These are phyloP conservation scores for Rhodofomes roseus DNA, from an alignment of 1,284 basidiomycete genomes.

Conservation along the genomic window DNA sequence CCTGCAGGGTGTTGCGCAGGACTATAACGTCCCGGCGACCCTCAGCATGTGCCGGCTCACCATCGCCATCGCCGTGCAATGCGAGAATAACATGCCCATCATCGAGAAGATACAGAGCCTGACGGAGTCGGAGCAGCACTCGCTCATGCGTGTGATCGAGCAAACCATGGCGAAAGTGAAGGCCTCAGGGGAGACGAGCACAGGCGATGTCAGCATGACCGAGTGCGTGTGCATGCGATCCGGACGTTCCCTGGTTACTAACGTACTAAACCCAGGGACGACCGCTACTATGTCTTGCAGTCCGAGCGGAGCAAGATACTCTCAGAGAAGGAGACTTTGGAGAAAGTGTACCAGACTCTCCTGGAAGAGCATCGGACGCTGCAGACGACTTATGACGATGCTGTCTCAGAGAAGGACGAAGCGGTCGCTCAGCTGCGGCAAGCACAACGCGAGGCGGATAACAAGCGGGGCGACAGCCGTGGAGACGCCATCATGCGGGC, in stretches of 20 bases:
- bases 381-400: slow-evolving; percentile 70
- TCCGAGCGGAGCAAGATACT: slow-evolving; percentile 72
- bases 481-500: slow-evolving; percentile 65
- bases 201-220: slow-evolving; percentile 61
- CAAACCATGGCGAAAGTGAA: slow-evolving; percentile 76
- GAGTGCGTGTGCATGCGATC: slow-evolving; percentile 49
- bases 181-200: slow-evolving; percentile 38
- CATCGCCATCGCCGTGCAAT: slow-evolving; percentile 91
- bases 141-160: slow-evolving; percentile 84
- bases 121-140: slow-evolving; percentile 76
- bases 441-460: slow-evolving; percentile 55
- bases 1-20: slow-evolving; percentile 79
- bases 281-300: slow-evolving; percentile 82
- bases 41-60: slow-evolving; percentile 80
- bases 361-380: slow-evolving; percentile 75
- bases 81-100: slow-evolving; percentile 78
- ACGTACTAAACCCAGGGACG: slow-evolving; percentile 49
- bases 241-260: not conserved
- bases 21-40: slow-evolving; percentile 61
- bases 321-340: slow-evolving; percentile 75
- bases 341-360: slow-evolving; percentile 72
- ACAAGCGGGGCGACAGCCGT: slow-evolving; percentile 55
- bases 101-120: slow-evolving; percentile 83
- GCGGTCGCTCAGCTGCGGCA: slow-evolving; percentile 53
- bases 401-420: slow-evolving; percentile 71